Evolutionary conservation across 352 stramenopile genomes (phyloP).

Genomic region (Saprolegnia parasitica): DNA sequence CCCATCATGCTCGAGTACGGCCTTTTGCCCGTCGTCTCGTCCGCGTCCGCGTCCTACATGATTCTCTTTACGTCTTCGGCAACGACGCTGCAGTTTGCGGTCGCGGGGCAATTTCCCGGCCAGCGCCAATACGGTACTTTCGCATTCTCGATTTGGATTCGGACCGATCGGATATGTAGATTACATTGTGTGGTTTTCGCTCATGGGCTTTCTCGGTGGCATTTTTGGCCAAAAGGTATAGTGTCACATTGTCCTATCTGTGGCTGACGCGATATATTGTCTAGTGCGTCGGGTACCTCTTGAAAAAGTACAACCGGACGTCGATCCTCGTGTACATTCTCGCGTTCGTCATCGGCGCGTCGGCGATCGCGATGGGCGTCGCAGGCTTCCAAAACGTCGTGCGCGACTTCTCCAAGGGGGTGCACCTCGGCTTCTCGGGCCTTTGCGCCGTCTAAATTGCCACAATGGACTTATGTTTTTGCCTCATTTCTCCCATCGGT

Average conservation of each 20-base stretch:
- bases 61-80: slow-evolving; percentile 89
- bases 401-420: slow-evolving; percentile 50
- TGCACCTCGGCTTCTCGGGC: slow-evolving; percentile 59
- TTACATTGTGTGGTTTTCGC: slow-evolving; percentile 88
- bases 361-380: slow-evolving; percentile 58
- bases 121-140: slow-evolving; percentile 45
- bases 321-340: slow-evolving; percentile 83
- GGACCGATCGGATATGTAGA: slow-evolving; percentile 55
- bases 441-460: slow-evolving; percentile 43
- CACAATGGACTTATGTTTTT: no score
- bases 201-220: slow-evolving; percentile 86
- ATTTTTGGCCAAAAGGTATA: slow-evolving; percentile 61
- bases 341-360: slow-evolving; percentile 64
- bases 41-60: slow-evolving; percentile 90
- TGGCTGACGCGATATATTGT: no score
- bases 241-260: no score
- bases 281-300: slow-evolving; percentile 75
- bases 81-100: slow-evolving; percentile 87
- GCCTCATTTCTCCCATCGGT: no score
- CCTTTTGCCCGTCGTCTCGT: slow-evolving; percentile 85
- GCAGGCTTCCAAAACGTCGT: slow-evolving; percentile 53
- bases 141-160: no score
- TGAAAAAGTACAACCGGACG: slow-evolving; percentile 87
- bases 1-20: slow-evolving; percentile 98
- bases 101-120: slow-evolving; percentile 72